Conservation (phyloP, 164 flowering plant species). For the Brasenia schreberi region DNA sequence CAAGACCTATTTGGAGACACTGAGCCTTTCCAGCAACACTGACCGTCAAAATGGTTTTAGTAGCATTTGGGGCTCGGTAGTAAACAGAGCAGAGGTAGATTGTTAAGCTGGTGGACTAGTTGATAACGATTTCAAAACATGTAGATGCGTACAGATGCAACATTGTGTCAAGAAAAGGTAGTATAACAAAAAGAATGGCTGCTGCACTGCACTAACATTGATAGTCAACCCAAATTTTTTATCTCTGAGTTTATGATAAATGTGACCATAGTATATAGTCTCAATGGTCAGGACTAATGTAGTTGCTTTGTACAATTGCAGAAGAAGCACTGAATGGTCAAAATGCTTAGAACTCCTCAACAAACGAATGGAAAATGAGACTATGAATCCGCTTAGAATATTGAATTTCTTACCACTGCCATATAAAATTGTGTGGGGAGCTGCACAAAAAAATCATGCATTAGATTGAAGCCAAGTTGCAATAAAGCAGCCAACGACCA, state of each 20-base stretch:
- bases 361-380: too few species aligned
- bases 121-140: too few species aligned
- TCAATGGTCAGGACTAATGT: constrained; percentile 31
- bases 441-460: constrained; percentile 32
- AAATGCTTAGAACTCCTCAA: not conserved
- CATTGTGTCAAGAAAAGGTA: too few species aligned
- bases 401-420: constrained; percentile 43
- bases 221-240: constrained; percentile 5
- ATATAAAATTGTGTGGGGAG: constrained; percentile 69
- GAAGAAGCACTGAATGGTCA: not conserved
- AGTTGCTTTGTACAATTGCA: constrained; percentile 51
- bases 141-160: too few species aligned
- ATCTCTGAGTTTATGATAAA: constrained; percentile 32
- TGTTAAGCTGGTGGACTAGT: not conserved
- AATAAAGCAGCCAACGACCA: too few species aligned
- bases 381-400: not conserved
- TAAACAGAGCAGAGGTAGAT: not conserved
- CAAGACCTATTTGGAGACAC: too few species aligned
- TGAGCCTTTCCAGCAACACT: too few species aligned
- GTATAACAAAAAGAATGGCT: not conserved
- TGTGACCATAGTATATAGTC: constrained; percentile 44
- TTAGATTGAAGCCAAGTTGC: too few species aligned
- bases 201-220: constrained; percentile 11
- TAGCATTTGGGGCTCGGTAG: too few species aligned
- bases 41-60: too few species aligned